phyloP scores from a whole-genome alignment of 352 stramenopile species.

The Pythium scleroteichum region DNA sequence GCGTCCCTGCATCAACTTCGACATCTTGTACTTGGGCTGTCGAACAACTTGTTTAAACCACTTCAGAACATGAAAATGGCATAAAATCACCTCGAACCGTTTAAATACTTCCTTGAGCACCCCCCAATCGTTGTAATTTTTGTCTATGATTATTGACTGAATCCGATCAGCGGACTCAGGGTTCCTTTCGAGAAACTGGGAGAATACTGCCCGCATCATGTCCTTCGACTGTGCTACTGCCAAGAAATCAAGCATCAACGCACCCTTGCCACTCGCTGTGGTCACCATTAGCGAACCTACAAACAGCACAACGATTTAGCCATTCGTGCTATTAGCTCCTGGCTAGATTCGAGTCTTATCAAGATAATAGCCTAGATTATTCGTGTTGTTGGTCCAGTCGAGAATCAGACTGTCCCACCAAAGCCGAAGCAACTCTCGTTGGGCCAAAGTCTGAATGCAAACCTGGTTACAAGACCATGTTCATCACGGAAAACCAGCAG shows the following conservation, averaged over 20 bases:
- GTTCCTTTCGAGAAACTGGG: not conserved
- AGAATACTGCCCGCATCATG: conserved; percentile 14
- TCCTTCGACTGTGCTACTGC: conserved; percentile 13
- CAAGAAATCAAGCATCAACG: conserved; percentile 25
- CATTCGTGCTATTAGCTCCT: not conserved
- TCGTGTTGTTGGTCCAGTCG: conserved; percentile 29
- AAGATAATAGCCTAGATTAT: conserved; percentile 24
- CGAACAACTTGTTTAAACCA: conserved; percentile 8
- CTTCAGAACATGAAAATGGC: conserved; percentile 30
- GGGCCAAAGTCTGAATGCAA: no score
- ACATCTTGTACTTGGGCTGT: not conserved
- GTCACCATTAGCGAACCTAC: conserved; percentile 22
- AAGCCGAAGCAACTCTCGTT: no score
- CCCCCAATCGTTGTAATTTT: conserved; percentile 25
- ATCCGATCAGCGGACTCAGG: not conserved
- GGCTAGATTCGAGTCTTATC: conserved; percentile 3
- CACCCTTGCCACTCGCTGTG: conserved; percentile 9
- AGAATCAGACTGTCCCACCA: conserved; percentile 22
- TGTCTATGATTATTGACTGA: conserved; percentile 26
- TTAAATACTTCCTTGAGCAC: conserved; percentile 14
- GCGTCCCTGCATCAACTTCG: not conserved
- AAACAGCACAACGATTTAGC: not conserved
- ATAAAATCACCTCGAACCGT: conserved; percentile 9
- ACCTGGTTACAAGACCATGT: no score
- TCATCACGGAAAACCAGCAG: no score